Percentiles rank a stretch among this genome's conserved stretches.
phyloP scores from a whole-genome alignment of 2,329 filamentous ascomycete genomes.

The Ascochyta lentis region DNA sequence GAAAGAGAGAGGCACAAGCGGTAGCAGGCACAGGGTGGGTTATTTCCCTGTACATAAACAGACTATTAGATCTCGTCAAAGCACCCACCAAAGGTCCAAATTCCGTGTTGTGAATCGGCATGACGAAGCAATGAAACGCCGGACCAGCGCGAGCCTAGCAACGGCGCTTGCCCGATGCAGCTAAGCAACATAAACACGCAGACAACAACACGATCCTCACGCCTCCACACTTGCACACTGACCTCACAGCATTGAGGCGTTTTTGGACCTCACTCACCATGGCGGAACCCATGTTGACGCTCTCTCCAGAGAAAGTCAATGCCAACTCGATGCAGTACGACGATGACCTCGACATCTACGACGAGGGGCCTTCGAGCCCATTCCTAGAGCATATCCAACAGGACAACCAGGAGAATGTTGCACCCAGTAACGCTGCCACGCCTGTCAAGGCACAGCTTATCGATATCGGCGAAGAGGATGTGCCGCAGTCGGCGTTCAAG shows the following conservation, averaged over 20 bases:
- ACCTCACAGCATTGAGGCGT: constrained; percentile 23
- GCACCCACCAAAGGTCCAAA: no score
- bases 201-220: constrained; percentile 13
- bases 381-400: constrained; percentile 55
- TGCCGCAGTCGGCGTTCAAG: constrained; percentile 43
- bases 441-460: constrained; percentile 32
- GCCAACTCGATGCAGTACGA: constrained; percentile 29
- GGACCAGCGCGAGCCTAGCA: constrained; percentile 4
- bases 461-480: constrained; percentile 30
- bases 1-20: background rate
- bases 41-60: background rate
- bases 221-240: constrained; percentile 22
- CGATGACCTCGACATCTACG: constrained; percentile 47
- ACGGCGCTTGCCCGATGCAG: constrained; percentile 9
- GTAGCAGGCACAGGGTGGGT: background rate
- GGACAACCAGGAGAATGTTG: constrained; percentile 46
- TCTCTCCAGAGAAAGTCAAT: constrained; percentile 42
- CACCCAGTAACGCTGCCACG: constrained; percentile 24
- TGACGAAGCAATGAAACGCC: constrained; percentile 4
- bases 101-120: constrained; percentile 5
- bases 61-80: background rate
- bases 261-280: constrained; percentile 24
- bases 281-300: constrained; percentile 41
- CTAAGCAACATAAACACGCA: constrained; percentile 6
- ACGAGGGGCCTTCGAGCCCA: constrained; percentile 56